phyloP scores from a whole-genome alignment of 129 eudicot genomes.

The Gnaphalium uliginosum region DNA sequence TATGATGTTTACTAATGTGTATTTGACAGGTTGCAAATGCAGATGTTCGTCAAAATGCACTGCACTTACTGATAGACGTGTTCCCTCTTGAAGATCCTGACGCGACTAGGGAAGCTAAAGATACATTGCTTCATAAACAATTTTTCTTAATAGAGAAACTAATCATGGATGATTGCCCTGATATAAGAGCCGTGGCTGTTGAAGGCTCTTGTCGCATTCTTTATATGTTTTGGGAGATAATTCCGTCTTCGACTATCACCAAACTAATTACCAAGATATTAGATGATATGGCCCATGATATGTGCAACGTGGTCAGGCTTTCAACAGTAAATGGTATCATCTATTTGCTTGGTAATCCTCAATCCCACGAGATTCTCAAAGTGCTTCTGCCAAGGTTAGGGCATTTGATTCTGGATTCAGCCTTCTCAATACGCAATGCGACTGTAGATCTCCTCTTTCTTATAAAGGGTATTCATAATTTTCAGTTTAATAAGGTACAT shows the following conservation, averaged over 20 bases:
- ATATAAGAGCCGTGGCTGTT: slow-evolving; percentile 85
- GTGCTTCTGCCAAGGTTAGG: slow-evolving; percentile 84
- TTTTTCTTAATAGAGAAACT: slow-evolving; percentile 75
- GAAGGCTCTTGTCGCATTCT: slow-evolving; percentile 95
- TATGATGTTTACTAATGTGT: slow-evolving; percentile 2
- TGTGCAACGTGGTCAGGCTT: slow-evolving; percentile 70
- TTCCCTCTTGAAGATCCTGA: slow-evolving; percentile 98
- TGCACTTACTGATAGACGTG: slow-evolving; percentile 78
- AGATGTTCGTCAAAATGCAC: slow-evolving; percentile 89
- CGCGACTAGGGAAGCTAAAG: slow-evolving; percentile 79
- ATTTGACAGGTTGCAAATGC: slow-evolving; percentile 88
- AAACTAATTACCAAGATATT: slow-evolving; percentile 68
- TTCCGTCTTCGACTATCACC: slow-evolving; percentile 77
- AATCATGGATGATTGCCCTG: slow-evolving; percentile 86
- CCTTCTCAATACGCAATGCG: slow-evolving; percentile 69
- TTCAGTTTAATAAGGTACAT: slow-evolving; percentile 88
- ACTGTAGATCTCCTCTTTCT: slow-evolving; percentile 72
- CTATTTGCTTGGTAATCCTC: slow-evolving; percentile 91
- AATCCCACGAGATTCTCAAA: slow-evolving; percentile 87
- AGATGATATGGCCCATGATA: slow-evolving; percentile 78
- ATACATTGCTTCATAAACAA: slow-evolving; percentile 70
- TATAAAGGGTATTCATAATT: slow-evolving; percentile 59
- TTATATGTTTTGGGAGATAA: slow-evolving; percentile 87
- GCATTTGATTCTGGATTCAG: slow-evolving; percentile 64
- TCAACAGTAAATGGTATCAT: slow-evolving; percentile 84